phyloP scores from a whole-genome alignment of 176 grass and related monocot genomes.

The Carex myosuroides region DNA sequence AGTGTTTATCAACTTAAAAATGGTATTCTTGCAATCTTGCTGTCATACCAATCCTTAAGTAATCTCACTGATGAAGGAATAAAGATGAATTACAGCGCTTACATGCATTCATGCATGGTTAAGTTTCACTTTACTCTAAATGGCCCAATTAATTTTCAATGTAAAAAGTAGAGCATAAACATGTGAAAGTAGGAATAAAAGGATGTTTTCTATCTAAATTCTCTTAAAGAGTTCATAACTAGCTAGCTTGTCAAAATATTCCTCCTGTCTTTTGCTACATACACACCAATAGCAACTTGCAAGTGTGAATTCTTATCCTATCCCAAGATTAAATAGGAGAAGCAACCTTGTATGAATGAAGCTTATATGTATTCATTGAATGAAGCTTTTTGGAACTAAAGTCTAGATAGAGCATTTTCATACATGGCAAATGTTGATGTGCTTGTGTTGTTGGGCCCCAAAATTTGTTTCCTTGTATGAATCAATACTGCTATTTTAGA shows the following conservation, averaged over 20 bases:
- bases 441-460: not conserved
- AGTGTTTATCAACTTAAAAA: not conserved
- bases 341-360: not conserved
- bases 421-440: not conserved
- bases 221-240: not conserved
- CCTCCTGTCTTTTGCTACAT: not conserved
- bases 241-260: not conserved
- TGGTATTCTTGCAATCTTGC: not conserved
- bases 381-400: not conserved
- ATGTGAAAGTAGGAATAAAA: not conserved
- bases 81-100: not conserved
- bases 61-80: not conserved
- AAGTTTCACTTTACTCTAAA: not conserved
- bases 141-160: not conserved
- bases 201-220: not conserved
- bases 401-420: not conserved
- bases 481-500: not conserved
- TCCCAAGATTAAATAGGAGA: not conserved
- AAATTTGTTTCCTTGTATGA: not conserved
- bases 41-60: not conserved
- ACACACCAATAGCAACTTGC: not conserved
- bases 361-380: not conserved
- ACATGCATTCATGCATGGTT: not conserved
- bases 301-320: conserved; percentile 2
- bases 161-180: not conserved